Evolutionary conservation across 2,329 filamentous ascomycete species (phyloP).

Genomic region (Diaporthe citrichinensis): DNA sequence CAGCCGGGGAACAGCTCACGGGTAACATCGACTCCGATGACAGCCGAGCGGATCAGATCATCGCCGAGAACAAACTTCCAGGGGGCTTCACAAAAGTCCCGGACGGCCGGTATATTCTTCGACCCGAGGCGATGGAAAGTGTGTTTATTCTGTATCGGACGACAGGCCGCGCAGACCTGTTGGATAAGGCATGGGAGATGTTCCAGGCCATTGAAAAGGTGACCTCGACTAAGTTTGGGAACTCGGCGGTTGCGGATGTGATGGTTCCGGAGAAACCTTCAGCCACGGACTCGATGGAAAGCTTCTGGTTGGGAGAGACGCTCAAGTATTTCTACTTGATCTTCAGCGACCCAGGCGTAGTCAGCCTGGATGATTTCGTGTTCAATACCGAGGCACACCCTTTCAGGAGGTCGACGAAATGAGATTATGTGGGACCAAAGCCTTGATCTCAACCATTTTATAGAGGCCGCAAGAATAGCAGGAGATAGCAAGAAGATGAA

Average conservation of each 20-base stretch:
- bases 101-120: slow-evolving; percentile 39
- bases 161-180: slow-evolving; percentile 36
- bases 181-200: slow-evolving; percentile 39
- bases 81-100: slow-evolving; percentile 30
- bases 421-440: too few species aligned
- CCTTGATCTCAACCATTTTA: too few species aligned
- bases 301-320: slow-evolving; percentile 42
- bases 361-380: slow-evolving; percentile 38
- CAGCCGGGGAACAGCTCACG: slow-evolving; percentile 31
- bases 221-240: slow-evolving; percentile 28
- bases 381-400: slow-evolving; percentile 43
- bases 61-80: slow-evolving; percentile 31
- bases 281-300: slow-evolving; percentile 40
- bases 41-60: slow-evolving; percentile 20
- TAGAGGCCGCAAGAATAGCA: too few species aligned
- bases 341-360: slow-evolving; percentile 29
- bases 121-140: slow-evolving; percentile 42
- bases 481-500: too few species aligned
- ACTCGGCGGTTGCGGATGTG: slow-evolving; percentile 37
- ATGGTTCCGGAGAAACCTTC: slow-evolving; percentile 8
- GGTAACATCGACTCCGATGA: slow-evolving; percentile 31
- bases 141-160: slow-evolving; percentile 39
- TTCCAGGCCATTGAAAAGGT: slow-evolving; percentile 36
- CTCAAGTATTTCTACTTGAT: slow-evolving; percentile 42
- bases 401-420: slow-evolving; percentile 27